These are phyloP conservation scores for Coffea eugenioides DNA, from an alignment of 257 asterid species.

Conservation along the genomic window DNA sequence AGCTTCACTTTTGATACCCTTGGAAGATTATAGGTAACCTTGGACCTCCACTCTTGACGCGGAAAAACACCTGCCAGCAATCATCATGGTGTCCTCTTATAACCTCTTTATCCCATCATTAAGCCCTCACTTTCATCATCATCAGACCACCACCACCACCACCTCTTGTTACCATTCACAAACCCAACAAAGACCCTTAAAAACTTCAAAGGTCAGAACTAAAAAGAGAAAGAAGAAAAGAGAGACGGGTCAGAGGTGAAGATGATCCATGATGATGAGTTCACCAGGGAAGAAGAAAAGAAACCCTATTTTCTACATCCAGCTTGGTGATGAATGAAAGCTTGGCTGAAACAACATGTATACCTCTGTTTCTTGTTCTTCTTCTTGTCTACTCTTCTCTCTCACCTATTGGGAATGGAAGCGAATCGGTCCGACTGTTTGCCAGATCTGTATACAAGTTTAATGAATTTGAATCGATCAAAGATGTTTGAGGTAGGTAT, in stretches of 20 bases:
- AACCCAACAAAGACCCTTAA: slow-evolving; percentile 27
- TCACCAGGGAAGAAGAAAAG: slow-evolving; percentile 36
- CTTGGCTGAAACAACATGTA: not conserved
- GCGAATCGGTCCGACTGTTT: slow-evolving; percentile 64
- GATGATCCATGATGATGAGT: slow-evolving; percentile 23
- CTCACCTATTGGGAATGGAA: slow-evolving; percentile 56
- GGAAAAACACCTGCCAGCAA: slow-evolving; percentile 24
- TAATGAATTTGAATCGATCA: not conserved
- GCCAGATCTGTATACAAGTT: slow-evolving; percentile 21
- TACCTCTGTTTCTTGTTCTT: slow-evolving; percentile 14
- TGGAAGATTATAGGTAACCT: not conserved
- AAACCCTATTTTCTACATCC: slow-evolving; percentile 46
- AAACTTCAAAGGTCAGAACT: slow-evolving; percentile 21
- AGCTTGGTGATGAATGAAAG: slow-evolving; percentile 4
- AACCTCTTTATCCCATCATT: slow-evolving; percentile 53
- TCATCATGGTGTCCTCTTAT: slow-evolving; percentile 49
- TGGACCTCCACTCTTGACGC: slow-evolving; percentile 8
- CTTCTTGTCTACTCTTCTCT: slow-evolving; percentile 31
- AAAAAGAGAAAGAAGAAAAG: slow-evolving; percentile 31
- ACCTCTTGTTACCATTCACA: slow-evolving; percentile 17
- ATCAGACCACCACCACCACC: slow-evolving; percentile 18
- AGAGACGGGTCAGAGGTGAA: slow-evolving; percentile 21
- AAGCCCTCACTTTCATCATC: slow-evolving; percentile 58
- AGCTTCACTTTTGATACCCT: slow-evolving; percentile 2
- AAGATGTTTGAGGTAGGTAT: not conserved